Base-by-base conservation (phyloP, 208 protist species). In the Acanthamoeba royreba region DNA sequence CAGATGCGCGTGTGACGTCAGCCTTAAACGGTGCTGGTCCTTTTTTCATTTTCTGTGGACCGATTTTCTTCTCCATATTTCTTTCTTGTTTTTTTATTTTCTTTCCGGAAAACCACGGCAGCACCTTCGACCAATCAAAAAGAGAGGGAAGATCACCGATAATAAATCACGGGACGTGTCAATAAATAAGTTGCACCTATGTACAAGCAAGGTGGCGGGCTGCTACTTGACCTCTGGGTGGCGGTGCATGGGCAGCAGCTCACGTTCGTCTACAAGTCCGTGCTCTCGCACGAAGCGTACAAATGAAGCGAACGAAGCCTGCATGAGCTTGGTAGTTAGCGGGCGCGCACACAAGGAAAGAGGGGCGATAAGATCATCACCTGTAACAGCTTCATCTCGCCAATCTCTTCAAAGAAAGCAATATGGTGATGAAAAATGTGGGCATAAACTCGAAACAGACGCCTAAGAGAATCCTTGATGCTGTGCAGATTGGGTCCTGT, bases 301-400 rank as follows among this genome's bases (percentile, higher is more conserved):
- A 25, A 88, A 88, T 17, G 47, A 11, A 8, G 40, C 31, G 46
- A 88, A 88, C n/a, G 79, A 88, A 4, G 45, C 9, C 79, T 81
- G 35, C 11, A 33, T 2, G 11, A 4, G n/a, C 4, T 0, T 35
- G 61, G 40, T 35, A 17, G 3, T 31, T 13, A 72, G n/a, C 4
- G n/a, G 40, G 19, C 7, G 28, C 61, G 28, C 8, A 7, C 55
- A 28, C 15, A 63, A 7, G 33, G 11, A 25, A 19, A 63, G 11
- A 25, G 55, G 4, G 55, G 22, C 49, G 49, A 58, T 22, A 22
- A n/a, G 49, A n/a, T 58, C 13, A 22, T 58, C 19, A 81, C 69
- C 38, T 88, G 79, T 13, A 88, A 22, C 19, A 88, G 79, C 47
- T 61, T 88, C 79, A 88, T 88, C 22, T 88, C 79, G 49, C 79